These are phyloP conservation scores for Emergomyces pasteurianus DNA, from an alignment of 2,329 filamentous ascomycete species.

Conservation along the genomic window DNA sequence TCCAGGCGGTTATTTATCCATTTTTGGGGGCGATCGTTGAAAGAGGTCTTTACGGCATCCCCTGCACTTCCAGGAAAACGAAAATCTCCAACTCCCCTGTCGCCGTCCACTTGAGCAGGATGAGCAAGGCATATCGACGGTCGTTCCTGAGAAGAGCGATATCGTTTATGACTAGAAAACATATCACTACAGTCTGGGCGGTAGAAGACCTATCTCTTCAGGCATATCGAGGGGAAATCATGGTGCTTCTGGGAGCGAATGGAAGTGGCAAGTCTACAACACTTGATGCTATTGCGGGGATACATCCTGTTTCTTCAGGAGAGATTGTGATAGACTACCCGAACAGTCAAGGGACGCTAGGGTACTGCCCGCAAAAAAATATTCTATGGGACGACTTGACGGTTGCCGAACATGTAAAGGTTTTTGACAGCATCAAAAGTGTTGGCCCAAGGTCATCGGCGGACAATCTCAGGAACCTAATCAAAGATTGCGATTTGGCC, in stretches of 20 bases:
- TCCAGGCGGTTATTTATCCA: constrained; percentile 70
- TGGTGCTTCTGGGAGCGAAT: constrained; percentile 78
- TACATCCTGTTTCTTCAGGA: constrained; percentile 64
- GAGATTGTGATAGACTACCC: constrained; percentile 67
- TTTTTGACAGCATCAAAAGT: constrained; percentile 70
- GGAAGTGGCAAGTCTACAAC: constrained; percentile 86
- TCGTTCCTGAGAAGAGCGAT: constrained; percentile 45
- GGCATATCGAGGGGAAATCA: constrained; percentile 66
- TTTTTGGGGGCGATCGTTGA: constrained; percentile 65
- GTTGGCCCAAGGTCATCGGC: constrained; percentile 44
- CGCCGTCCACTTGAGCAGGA: constrained; percentile 60
- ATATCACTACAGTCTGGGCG: constrained; percentile 59
- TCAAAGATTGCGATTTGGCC: constrained; percentile 60
- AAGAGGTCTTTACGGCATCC: constrained; percentile 61
- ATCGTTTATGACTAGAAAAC: constrained; percentile 35
- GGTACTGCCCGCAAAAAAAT: constrained; percentile 85
- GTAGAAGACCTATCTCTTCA: constrained; percentile 62
- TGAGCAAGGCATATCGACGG: constrained; percentile 68
- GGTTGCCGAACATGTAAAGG: constrained; percentile 68
- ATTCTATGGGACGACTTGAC: constrained; percentile 86
- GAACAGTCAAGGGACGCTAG: constrained; percentile 65
- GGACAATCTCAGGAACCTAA: constrained; percentile 50
- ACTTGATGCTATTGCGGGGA: constrained; percentile 73
- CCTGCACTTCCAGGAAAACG: constrained; percentile 45
- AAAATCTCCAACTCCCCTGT: constrained; percentile 20